These are phyloP conservation scores for Prosopis cineraria DNA, from an alignment of 306 rosid genomes.

Conservation along the genomic window DNA sequence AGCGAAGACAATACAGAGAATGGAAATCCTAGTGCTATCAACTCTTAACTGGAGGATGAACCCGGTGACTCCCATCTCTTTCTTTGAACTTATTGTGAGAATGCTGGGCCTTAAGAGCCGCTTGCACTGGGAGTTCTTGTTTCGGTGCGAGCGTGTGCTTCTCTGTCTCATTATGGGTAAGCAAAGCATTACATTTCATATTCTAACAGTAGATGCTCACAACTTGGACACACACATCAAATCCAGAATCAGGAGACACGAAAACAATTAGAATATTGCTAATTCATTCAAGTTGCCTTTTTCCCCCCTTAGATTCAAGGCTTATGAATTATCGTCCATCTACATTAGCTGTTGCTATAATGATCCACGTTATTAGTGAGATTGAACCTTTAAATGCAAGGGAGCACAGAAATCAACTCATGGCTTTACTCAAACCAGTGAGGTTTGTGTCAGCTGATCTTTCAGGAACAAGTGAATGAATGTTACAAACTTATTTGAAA, in stretches of 20 bases:
- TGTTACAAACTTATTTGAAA: constrained; percentile 64
- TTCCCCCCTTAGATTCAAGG: constrained; percentile 60
- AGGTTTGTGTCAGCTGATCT: constrained; percentile 51
- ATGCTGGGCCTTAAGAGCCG: constrained; percentile 55
- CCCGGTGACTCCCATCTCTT: constrained; percentile 80
- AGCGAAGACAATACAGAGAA: constrained; percentile 77
- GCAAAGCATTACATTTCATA: background rate
- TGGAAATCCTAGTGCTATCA: constrained; percentile 84
- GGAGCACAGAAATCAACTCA: constrained; percentile 56
- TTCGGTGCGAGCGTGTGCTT: constrained; percentile 63
- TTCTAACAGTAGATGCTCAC: background rate
- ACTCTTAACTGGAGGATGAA: constrained; percentile 88
- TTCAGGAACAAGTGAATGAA: constrained; percentile 61
- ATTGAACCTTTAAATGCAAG: constrained; percentile 52
- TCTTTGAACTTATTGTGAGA: constrained; percentile 63
- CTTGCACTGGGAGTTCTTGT: constrained; percentile 64
- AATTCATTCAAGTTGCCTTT: background rate
- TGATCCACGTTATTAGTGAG: constrained; percentile 65
- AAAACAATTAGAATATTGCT: background rate
- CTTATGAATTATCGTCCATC: constrained; percentile 65
- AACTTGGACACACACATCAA: background rate
- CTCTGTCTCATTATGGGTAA: constrained; percentile 66
- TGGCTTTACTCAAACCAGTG: constrained; percentile 54
- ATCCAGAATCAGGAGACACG: background rate
- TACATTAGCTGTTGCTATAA: constrained; percentile 68